Percentiles rank a stretch among this genome's conserved stretches.
Conservation (phyloP, 176 grass and related monocot genomes). For the Aegilops umbellulata region DNA sequence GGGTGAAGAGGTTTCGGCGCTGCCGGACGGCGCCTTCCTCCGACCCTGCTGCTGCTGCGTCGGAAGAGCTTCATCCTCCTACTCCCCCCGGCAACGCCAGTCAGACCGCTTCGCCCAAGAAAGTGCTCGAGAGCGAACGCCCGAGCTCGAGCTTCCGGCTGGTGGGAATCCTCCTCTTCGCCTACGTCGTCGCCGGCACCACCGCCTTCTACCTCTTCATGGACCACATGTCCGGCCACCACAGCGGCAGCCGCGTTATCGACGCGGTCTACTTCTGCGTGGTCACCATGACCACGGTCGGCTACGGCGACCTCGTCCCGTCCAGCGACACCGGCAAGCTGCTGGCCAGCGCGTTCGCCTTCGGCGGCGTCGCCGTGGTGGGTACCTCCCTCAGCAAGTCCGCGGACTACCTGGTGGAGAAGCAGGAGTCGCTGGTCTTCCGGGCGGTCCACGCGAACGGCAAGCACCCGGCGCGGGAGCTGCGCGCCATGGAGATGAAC, state of each 20-base stretch:
- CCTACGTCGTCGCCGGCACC: conserved; percentile 53
- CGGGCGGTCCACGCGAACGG: neutral
- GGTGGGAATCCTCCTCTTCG: conserved; percentile 43
- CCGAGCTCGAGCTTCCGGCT: conserved; percentile 46
- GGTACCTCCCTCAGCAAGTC: conserved; percentile 50
- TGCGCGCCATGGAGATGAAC: conserved; percentile 54
- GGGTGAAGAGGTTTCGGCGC: conserved; percentile 26
- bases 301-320: conserved; percentile 84
- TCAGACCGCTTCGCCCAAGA: neutral
- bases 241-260: conserved; percentile 25
- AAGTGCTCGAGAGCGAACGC: neutral
- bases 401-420: conserved; percentile 65
- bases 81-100: neutral
- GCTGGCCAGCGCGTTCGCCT: conserved; percentile 49
- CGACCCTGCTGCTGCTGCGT: neutral
- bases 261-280: conserved; percentile 77
- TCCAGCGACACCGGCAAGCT: conserved; percentile 39
- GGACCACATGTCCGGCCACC: conserved; percentile 43
- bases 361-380: conserved; percentile 50
- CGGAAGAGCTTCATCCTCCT: neutral
- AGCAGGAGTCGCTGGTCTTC: conserved; percentile 59
- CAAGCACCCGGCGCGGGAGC: conserved; percentile 30
- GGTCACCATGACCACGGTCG: conserved; percentile 96
- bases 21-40: conserved; percentile 25
- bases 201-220: conserved; percentile 44